phyloP scores from a whole-genome alignment of 2,329 filamentous ascomycete genomes.

The Hypoxylon sp. region DNA sequence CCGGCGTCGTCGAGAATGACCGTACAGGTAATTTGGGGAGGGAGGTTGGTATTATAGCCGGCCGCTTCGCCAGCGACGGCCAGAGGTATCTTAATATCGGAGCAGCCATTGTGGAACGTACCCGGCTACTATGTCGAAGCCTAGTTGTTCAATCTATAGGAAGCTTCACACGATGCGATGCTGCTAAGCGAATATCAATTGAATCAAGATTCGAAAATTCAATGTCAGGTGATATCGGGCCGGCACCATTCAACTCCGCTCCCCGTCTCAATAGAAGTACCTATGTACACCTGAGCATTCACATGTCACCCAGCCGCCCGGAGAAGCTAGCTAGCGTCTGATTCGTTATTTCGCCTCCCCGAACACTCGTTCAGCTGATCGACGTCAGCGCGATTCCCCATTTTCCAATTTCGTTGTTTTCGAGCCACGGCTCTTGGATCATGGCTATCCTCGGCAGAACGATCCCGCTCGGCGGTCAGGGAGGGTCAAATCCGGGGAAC shows the following conservation, averaged over 20 bases:
- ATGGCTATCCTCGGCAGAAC: slow-evolving; percentile 48
- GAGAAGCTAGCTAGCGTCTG: slow-evolving; percentile 2
- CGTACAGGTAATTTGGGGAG: slow-evolving; percentile 51
- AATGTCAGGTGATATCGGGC: slow-evolving; percentile 43
- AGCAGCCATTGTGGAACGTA: slow-evolving; percentile 48
- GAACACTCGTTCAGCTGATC: slow-evolving; percentile 24
- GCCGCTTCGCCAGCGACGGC: slow-evolving; percentile 49
- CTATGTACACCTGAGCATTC: slow-evolving; percentile 17
- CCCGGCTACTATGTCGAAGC: slow-evolving; percentile 9
- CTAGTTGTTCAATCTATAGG: slow-evolving; percentile 7
- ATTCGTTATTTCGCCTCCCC: slow-evolving; percentile 29
- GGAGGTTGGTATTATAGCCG: slow-evolving; percentile 51
- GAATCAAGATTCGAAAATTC: slow-evolving; percentile 34
- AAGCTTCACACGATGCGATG: slow-evolving; percentile 5
- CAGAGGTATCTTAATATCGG: slow-evolving; percentile 50
- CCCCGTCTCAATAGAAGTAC: slow-evolving; percentile 2
- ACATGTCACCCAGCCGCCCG: slow-evolving; percentile 32
- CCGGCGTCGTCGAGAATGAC: slow-evolving; percentile 70
- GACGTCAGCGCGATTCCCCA: slow-evolving; percentile 36
- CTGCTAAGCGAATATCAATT: slow-evolving; percentile 23
- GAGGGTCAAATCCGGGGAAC: slow-evolving; percentile 36
- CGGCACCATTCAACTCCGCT: slow-evolving; percentile 17
- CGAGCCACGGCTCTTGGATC: slow-evolving; percentile 27
- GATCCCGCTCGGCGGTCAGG: slow-evolving; percentile 34
- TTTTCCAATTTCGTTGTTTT: slow-evolving; percentile 23